A percentile compares a stretch with the other conserved stretches of the same genome.
These are phyloP conservation scores for Apiospora marii DNA, from an alignment of 2,329 filamentous ascomycete species.

Conservation along the genomic window DNA sequence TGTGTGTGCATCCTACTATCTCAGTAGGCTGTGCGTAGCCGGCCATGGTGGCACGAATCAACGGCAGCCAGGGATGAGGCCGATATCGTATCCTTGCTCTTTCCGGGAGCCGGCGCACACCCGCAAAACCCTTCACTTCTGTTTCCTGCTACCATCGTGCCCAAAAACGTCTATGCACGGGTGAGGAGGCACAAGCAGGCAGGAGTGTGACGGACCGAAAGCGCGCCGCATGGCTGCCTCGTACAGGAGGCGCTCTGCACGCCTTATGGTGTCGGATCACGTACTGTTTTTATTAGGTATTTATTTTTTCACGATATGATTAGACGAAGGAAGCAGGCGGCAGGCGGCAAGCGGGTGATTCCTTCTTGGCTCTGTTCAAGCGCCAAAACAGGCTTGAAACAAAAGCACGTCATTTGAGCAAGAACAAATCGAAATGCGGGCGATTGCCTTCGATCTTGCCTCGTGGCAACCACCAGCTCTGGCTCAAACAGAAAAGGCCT, in stretches of 20 bases:
- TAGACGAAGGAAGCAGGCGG: background rate
- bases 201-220: conserved; percentile 3
- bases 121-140: background rate
- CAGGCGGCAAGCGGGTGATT: background rate
- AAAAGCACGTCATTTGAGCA: conserved; percentile 1
- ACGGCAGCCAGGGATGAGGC: conserved; percentile 17
- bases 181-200: background rate
- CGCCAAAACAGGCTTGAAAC: conserved; percentile 10
- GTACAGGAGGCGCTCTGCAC: background rate
- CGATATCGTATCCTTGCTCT: conserved; percentile 18
- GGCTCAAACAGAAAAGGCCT: conserved; percentile 7
- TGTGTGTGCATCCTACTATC: background rate
- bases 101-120: background rate
- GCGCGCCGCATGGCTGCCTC: background rate
- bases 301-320: background rate
- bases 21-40: background rate
- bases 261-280: background rate
- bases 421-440: background rate
- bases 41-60: conserved; percentile 8
- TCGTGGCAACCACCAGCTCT: background rate
- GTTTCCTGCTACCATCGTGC: background rate
- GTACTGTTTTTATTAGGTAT: background rate
- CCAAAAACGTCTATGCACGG: background rate
- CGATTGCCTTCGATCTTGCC: conserved; percentile 9
- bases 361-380: background rate